These are phyloP conservation scores for Zostera marina DNA, from an alignment of 116 monocot genomes.

Conservation along the genomic window DNA sequence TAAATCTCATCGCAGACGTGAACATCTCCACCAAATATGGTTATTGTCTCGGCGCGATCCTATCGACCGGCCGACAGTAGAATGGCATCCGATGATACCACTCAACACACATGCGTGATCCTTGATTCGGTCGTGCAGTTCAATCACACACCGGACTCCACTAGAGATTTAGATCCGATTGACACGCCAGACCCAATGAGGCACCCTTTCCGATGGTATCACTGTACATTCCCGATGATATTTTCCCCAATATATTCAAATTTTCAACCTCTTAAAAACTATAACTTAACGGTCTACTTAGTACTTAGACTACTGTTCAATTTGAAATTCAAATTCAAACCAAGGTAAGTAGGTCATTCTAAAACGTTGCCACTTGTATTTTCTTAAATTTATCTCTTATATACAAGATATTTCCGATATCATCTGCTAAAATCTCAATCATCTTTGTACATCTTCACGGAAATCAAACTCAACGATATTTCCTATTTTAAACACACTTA, in stretches of 20 bases:
- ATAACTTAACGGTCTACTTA: too few species aligned
- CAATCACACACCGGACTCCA: conserved; percentile 31
- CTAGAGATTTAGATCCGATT: conserved; percentile 26
- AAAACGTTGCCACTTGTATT: too few species aligned
- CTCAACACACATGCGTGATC: conserved; percentile 35
- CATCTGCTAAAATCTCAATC: too few species aligned
- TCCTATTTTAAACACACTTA: too few species aligned
- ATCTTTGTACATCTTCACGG: too few species aligned
- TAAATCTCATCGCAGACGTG: conserved; percentile 35
- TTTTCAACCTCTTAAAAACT: too few species aligned
- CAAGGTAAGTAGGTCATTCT: too few species aligned
- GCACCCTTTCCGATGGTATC: conserved; percentile 32
- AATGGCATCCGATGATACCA: conserved; percentile 43
- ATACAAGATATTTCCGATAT: too few species aligned
- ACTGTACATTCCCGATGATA: conserved; percentile 34
- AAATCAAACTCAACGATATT: too few species aligned
- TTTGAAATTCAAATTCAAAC: too few species aligned
- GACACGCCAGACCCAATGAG: conserved; percentile 41
- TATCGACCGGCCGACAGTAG: conserved; percentile 30
- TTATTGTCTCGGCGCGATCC: conserved; percentile 31
- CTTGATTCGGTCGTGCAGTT: conserved; percentile 28
- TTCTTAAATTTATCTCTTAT: too few species aligned
- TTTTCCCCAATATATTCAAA: conserved; percentile 18
- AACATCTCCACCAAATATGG: conserved; percentile 40
- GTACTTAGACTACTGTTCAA: too few species aligned